These are phyloP conservation scores for Paecilomyces sp. DNA, from an alignment of 2,329 filamentous ascomycete species.

Conservation along the genomic window DNA sequence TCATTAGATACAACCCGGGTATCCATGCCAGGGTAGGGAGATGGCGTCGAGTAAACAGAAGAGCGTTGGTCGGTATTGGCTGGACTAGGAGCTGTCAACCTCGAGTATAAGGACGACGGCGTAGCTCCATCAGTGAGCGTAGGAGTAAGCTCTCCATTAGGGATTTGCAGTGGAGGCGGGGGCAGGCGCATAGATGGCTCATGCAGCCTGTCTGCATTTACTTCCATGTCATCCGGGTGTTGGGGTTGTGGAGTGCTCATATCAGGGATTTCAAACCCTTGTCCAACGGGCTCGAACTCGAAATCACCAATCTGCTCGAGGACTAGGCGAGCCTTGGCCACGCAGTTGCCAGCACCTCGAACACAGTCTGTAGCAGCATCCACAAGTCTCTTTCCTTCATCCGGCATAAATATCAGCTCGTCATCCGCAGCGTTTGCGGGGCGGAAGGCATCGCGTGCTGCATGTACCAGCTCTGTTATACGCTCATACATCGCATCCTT, in stretches of 20 bases:
- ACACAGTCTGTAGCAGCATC: slow-evolving; percentile 81
- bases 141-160: slow-evolving; percentile 26
- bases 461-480: slow-evolving; percentile 71
- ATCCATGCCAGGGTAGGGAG: slow-evolving; percentile 19
- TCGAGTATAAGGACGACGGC: slow-evolving; percentile 36
- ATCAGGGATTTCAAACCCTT: slow-evolving; percentile 41
- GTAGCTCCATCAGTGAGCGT: slow-evolving; percentile 30
- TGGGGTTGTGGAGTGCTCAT: slow-evolving; percentile 14
- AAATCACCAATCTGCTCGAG: slow-evolving; percentile 89
- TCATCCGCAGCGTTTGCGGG: slow-evolving; percentile 60
- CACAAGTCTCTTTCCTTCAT: slow-evolving; percentile 69
- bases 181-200: slow-evolving; percentile 34
- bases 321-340: slow-evolving; percentile 74
- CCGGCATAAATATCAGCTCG: slow-evolving; percentile 72
- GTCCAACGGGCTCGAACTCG: slow-evolving; percentile 57
- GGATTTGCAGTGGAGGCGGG: slow-evolving; percentile 40
- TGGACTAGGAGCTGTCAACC: slow-evolving; percentile 20
- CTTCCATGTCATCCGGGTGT: slow-evolving; percentile 8
- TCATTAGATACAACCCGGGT: slow-evolving; percentile 18
- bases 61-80: slow-evolving; percentile 21
- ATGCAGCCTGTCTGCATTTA: slow-evolving; percentile 11
- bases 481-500: slow-evolving; percentile 71
- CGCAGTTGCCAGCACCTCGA: slow-evolving; percentile 82
- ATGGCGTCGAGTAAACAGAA: slow-evolving; percentile 19
- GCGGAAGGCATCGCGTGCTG: slow-evolving; percentile 71